These are phyloP conservation scores for Aspergillus terreus DNA, from an alignment of 2,329 filamentous ascomycete species.

Conservation along the genomic window DNA sequence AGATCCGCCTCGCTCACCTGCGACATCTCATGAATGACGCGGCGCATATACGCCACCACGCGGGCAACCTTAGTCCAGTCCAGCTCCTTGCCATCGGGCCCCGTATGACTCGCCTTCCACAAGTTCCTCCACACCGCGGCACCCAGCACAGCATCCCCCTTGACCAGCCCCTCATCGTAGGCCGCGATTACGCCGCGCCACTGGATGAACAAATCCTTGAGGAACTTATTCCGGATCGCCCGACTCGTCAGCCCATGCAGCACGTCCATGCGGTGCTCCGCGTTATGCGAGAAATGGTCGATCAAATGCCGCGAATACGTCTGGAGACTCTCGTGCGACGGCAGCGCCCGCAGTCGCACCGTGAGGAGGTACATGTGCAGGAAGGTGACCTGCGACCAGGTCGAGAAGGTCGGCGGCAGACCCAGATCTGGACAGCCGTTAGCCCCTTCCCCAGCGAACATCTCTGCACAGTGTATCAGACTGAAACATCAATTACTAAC, in stretches of 20 bases:
- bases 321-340: slow-evolving; percentile 59
- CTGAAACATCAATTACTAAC: slow-evolving; percentile 45
- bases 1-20: slow-evolving; percentile 52
- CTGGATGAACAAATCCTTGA: slow-evolving; percentile 88
- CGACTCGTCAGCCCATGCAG: slow-evolving; percentile 49
- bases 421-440: slow-evolving; percentile 58
- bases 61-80: slow-evolving; percentile 59
- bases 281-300: slow-evolving; percentile 75
- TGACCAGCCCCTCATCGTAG: slow-evolving; percentile 45
- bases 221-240: slow-evolving; percentile 56
- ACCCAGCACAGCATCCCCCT: slow-evolving; percentile 45
- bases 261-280: slow-evolving; percentile 65
- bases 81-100: slow-evolving; percentile 44
- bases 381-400: slow-evolving; percentile 94
- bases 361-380: slow-evolving; percentile 92
- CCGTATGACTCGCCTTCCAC: slow-evolving; percentile 66
- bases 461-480: background rate
- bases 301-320: slow-evolving; percentile 86
- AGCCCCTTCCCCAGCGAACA: no score
- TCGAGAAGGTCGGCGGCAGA: slow-evolving; percentile 83
- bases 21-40: slow-evolving; percentile 54
- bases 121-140: slow-evolving; percentile 90
- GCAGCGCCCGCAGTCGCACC: slow-evolving; percentile 75
- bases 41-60: slow-evolving; percentile 62
- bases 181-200: slow-evolving; percentile 84